These are phyloP conservation scores for Neonectria sp. DNA, from an alignment of 2,329 filamentous ascomycete species.

Conservation along the genomic window DNA sequence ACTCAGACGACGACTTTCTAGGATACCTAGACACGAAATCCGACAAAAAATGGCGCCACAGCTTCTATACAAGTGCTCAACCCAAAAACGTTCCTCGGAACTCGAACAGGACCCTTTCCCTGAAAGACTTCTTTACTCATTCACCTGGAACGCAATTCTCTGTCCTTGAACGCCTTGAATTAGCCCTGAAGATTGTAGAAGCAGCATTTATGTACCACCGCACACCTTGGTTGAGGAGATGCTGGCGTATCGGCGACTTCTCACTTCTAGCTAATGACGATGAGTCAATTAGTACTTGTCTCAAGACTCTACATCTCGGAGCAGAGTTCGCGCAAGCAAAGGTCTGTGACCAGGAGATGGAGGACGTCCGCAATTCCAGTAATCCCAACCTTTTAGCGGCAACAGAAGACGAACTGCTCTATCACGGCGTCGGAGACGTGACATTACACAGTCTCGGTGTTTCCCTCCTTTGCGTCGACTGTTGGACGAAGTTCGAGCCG, in stretches of 20 bases:
- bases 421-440: background rate
- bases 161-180: background rate
- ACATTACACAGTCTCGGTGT: background rate
- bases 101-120: no score
- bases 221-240: background rate
- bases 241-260: constrained; percentile 12
- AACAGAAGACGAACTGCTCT: background rate
- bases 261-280: background rate
- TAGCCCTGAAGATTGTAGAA: background rate
- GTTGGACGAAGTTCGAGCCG: constrained; percentile 1
- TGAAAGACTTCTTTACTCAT: background rate
- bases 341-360: background rate
- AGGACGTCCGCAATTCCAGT: background rate
- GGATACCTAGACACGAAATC: constrained; percentile 2
- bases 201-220: background rate
- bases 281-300: background rate
- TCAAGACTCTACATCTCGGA: background rate
- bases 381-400: background rate
- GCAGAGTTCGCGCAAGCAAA: background rate
- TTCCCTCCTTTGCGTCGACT: background rate
- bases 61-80: background rate
- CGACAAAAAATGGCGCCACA: background rate
- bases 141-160: background rate
- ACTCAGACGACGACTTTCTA: background rate
- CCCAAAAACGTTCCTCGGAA: background rate